These are phyloP conservation scores for Talaromyces sp. DNA, from an alignment of 2,329 filamentous ascomycete species.

Conservation along the genomic window DNA sequence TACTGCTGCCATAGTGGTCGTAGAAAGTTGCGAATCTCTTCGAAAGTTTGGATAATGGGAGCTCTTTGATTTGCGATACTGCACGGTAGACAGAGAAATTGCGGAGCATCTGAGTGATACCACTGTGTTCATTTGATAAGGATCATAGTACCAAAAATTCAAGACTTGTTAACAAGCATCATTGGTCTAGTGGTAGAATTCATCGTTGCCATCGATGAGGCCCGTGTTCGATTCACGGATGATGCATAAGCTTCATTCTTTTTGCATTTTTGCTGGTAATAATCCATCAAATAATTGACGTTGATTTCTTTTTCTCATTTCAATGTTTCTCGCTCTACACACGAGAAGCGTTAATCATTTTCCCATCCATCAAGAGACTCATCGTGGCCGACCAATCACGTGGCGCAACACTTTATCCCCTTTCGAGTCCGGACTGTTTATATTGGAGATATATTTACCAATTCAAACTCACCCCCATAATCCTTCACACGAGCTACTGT, in stretches of 20 bases:
- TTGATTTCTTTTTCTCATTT: neutral
- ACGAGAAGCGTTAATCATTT: neutral
- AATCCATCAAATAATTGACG: neutral
- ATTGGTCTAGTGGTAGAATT: slow-evolving; percentile 47
- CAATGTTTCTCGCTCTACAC: too few species aligned
- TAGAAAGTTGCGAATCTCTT: neutral
- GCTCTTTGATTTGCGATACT: slow-evolving; percentile 3
- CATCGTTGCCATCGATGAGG: slow-evolving; percentile 46
- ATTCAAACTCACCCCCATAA: neutral
- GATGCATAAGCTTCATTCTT: slow-evolving; percentile 31
- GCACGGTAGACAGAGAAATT: neutral
- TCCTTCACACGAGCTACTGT: neutral
- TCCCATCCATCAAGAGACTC: neutral
- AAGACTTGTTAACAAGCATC: slow-evolving; percentile 26
- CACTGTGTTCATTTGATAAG: too few species aligned
- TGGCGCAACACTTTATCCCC: neutral
- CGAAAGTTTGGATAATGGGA: neutral
- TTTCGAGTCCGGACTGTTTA: neutral
- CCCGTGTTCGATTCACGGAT: slow-evolving; percentile 48
- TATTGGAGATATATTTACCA: neutral
- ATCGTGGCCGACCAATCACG: neutral
- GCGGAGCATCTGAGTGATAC: neutral
- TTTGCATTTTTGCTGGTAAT: slow-evolving; percentile 11
- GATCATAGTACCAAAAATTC: too few species aligned
- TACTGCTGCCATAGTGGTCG: slow-evolving; percentile 33